Base-by-base conservation (phyloP, 176 grass and related monocot genomes). In the Oryza glaberrima region DNA sequence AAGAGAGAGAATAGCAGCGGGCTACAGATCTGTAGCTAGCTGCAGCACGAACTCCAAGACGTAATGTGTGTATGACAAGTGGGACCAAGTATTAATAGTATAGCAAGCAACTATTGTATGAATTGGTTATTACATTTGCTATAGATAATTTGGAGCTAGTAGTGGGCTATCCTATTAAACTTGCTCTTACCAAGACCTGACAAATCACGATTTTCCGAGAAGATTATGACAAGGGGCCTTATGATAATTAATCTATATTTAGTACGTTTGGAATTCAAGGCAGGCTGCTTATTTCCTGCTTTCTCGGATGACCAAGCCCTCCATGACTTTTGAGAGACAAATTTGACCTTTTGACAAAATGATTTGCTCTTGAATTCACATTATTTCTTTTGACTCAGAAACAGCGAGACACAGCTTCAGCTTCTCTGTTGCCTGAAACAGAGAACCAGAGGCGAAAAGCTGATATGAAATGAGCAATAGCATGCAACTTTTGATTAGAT, bases 271-370 rank as follows among this genome's bases (percentile, higher is more conserved):
- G 16, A 41, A 67, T 77, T 45, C 25, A 56, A 9, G 67, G 58
- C 56, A 76, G 83, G 79, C 83, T 73, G 79, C 79, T 86, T 15
- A 22, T 67, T 81, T 77, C 78, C 88, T 47, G 43, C 15, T 78
- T 67, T 78, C 73, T 49, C 77, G 88, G 88, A 78, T 15, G 78
- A 82, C 73, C 73, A 82, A 86, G 41, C 66, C 28, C 19, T 23
- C 72, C 43, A 6, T 26, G 66, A 82, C 73, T 58, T 86, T 38
- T 0, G 54, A 73, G 22, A 72, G 56, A 34, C 46, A 49, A 77
- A 72, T 65, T 14, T 23, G 83, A 77, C 72, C 70, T 3, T n/a
- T 13, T 67, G 15, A 51, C 10, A 65, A 26, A 43, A 72, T 19
- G 17, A 17, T 9, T 5, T 16, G 45, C 43, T 77, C 32, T 48